phyloP scores from a whole-genome alignment of 2,329 filamentous ascomycete species.

The Fusarium coicis region DNA sequence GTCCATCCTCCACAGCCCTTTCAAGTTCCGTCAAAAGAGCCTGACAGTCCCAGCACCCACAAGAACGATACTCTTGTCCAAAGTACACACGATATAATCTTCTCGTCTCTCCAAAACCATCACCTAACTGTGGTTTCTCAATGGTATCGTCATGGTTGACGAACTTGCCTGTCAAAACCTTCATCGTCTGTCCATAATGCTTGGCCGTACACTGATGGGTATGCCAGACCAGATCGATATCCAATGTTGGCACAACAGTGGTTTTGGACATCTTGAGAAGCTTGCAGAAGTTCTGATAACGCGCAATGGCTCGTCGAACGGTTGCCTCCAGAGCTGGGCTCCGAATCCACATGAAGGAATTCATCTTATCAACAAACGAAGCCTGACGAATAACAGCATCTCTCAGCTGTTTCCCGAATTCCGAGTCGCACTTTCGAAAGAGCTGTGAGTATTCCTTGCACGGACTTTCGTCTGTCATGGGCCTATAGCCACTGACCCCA shows the following conservation, averaged over 20 bases:
- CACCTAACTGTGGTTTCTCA: slow-evolving; percentile 36
- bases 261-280: slow-evolving; percentile 43
- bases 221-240: slow-evolving; percentile 57
- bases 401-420: slow-evolving; percentile 27
- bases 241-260: slow-evolving; percentile 53
- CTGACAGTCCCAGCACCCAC: slow-evolving; percentile 53
- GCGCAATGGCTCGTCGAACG: slow-evolving; percentile 47
- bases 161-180: slow-evolving; percentile 36
- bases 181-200: slow-evolving; percentile 41
- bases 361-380: slow-evolving; percentile 55
- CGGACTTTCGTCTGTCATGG: fast-evolving
- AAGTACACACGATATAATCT: slow-evolving; percentile 47
- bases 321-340: slow-evolving; percentile 50
- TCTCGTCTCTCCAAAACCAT: slow-evolving; percentile 46
- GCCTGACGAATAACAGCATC: slow-evolving; percentile 52
- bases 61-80: slow-evolving; percentile 50
- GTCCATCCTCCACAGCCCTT: not conserved
- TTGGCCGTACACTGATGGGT: slow-evolving; percentile 53
- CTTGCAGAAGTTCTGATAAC: slow-evolving; percentile 53
- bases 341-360: slow-evolving; percentile 52
- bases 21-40: slow-evolving; percentile 42
- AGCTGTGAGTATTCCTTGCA: not conserved
- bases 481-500: too few relatives aligned
- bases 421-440: not conserved
- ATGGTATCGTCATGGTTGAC: slow-evolving; percentile 56